Evolutionary conservation across 306 rosid species (phyloP).

Genomic region (Biancaea sappan): DNA sequence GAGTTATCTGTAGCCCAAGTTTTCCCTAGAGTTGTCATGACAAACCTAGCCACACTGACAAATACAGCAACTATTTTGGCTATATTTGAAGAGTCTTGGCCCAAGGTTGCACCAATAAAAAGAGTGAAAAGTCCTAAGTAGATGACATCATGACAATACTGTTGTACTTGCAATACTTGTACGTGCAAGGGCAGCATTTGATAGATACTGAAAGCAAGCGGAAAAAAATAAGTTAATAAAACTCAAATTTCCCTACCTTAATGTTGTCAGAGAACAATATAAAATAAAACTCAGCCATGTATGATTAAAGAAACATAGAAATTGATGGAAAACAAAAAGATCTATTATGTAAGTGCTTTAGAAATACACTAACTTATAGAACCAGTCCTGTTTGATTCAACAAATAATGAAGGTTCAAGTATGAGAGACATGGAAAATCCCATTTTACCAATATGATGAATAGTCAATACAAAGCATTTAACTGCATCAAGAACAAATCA

Average conservation of each 20-base stretch:
- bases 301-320: background rate
- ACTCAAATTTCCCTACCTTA: background rate
- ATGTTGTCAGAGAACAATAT: background rate
- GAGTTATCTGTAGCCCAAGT: conserved; percentile 79
- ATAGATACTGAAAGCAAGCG: conserved; percentile 61
- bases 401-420: background rate
- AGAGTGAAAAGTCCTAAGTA: conserved; percentile 83
- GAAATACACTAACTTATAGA: background rate
- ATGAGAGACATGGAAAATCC: conserved; percentile 15
- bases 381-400: background rate
- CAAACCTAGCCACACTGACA: conserved; percentile 81
- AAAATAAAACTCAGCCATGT: background rate
- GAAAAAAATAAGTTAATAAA: background rate
- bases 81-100: conserved; percentile 68
- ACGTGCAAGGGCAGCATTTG: conserved; percentile 83
- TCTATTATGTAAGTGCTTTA: background rate
- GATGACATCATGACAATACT: conserved; percentile 78
- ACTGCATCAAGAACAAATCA: background rate
- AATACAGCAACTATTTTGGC: conserved; percentile 76
- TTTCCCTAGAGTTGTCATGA: conserved; percentile 78
- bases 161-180: conserved; percentile 86
- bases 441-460: conserved; percentile 15
- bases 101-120: conserved; percentile 67
- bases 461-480: background rate
- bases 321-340: conserved; percentile 14